Conservation (phyloP, 208 protist genomes). For the Phytomonas sp. region DNA sequence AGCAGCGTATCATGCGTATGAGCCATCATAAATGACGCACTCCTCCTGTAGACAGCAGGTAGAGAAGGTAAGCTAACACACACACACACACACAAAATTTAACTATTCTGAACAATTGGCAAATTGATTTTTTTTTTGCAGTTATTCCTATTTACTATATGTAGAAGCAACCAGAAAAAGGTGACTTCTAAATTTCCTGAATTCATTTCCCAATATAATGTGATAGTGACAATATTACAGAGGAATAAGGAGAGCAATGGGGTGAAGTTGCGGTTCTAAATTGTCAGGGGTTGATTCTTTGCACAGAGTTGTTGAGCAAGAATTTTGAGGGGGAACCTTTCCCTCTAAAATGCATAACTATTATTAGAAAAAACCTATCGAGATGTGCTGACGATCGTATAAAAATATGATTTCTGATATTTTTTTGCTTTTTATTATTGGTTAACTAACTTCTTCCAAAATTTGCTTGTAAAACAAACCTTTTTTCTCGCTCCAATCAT, state of each 20-base stretch:
- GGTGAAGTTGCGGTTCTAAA: neutral
- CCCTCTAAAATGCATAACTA: conserved; percentile 4
- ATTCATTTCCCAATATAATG: no score
- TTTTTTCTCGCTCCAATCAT: neutral
- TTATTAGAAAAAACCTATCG: neutral
- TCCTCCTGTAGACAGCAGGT: neutral
- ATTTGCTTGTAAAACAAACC: conserved; percentile 1
- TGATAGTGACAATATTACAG: no score
- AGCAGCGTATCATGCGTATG: conserved; percentile 6
- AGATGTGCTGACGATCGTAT: neutral
- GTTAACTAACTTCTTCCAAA: conserved; percentile 11
- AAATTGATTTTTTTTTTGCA: conserved; percentile 9
- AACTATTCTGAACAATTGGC: conserved; percentile 3
- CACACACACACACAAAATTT: neutral
- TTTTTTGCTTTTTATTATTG: conserved; percentile 16
- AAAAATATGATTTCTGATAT: conserved; percentile 11
- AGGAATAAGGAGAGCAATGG: no score
- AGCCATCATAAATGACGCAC: neutral
- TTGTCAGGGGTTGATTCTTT: conserved; percentile 6
- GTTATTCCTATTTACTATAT: no score
- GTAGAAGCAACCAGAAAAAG: no score
- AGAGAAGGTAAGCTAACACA: neutral
- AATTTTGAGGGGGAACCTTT: conserved; percentile 2
- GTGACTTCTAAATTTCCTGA: no score
- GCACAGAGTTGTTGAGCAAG: conserved; percentile 8